Percentiles rank a stretch among this genome's conserved stretches.
Evolutionary conservation across 2,329 filamentous ascomycete genomes (phyloP).

Genomic region (Diaporthe helianthi): DNA sequence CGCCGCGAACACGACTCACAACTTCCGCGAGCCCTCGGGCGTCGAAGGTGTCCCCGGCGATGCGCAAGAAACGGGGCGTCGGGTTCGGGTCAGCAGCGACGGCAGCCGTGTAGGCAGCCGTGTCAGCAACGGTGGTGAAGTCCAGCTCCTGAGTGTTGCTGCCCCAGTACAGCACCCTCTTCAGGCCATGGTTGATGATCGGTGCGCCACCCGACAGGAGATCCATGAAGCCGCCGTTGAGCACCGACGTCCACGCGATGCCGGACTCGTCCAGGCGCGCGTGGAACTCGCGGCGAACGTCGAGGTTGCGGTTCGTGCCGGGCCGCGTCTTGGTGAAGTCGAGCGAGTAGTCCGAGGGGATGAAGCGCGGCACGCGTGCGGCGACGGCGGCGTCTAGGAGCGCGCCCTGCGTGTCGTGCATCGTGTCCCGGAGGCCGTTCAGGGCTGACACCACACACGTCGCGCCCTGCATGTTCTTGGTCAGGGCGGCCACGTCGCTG

Average conservation of each 20-base stretch:
- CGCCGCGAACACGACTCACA: slow-evolving; percentile 17
- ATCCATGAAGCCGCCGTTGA: slow-evolving; percentile 37
- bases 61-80: slow-evolving; percentile 36
- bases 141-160: slow-evolving; percentile 33
- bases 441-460: slow-evolving; percentile 31
- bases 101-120: slow-evolving; percentile 35
- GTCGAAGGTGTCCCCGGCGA: slow-evolving; percentile 33
- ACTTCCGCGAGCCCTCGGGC: slow-evolving; percentile 29
- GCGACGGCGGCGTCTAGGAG: slow-evolving; percentile 65
- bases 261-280: slow-evolving; percentile 31
- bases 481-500: slow-evolving; percentile 31
- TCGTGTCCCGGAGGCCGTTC: slow-evolving; percentile 33
- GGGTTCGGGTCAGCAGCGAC: slow-evolving; percentile 35
- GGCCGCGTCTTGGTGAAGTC: slow-evolving; percentile 37
- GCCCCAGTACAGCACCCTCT: slow-evolving; percentile 32
- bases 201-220: slow-evolving; percentile 25
- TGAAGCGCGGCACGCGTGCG: slow-evolving; percentile 66
- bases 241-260: slow-evolving; percentile 35
- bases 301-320: slow-evolving; percentile 37
- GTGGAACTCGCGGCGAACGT: slow-evolving; percentile 36
- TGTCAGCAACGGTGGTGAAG: slow-evolving; percentile 36
- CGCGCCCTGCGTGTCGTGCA: slow-evolving; percentile 51
- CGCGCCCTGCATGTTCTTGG: slow-evolving; percentile 25
- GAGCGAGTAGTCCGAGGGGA: slow-evolving; percentile 62
- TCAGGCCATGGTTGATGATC: slow-evolving; percentile 28